phyloP scores from a whole-genome alignment of 495 filamentous ascomycete genomes.

The Cryomyces minteri region DNA sequence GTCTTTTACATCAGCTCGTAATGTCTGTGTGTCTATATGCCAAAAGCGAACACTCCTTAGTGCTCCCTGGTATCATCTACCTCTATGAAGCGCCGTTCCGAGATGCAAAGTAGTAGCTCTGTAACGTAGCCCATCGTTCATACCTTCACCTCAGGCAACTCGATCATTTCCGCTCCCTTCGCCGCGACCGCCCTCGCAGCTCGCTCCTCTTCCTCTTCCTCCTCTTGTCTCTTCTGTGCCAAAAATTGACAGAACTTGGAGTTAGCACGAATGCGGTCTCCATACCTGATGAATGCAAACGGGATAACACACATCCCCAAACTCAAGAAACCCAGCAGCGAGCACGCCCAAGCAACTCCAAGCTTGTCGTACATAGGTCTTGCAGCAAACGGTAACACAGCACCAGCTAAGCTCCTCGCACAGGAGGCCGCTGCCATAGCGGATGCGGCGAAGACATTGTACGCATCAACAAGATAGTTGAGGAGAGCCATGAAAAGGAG shows the following conservation, averaged over 20 bases:
- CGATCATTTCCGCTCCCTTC: too few relatives aligned
- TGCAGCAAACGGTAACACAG: slow-evolving; percentile 31
- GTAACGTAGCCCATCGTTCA: too few relatives aligned
- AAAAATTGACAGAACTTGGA: slow-evolving; percentile 24
- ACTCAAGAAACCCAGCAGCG: slow-evolving; percentile 19
- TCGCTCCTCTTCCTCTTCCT: slow-evolving; percentile 7
- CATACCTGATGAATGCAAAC: slow-evolving; percentile 21
- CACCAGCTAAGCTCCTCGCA: slow-evolving; percentile 41
- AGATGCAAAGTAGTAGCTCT: too few relatives aligned
- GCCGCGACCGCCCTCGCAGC: too few relatives aligned
- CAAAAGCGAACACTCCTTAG: too few relatives aligned
- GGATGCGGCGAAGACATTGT: slow-evolving; percentile 51
- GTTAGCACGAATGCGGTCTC: slow-evolving; percentile 15
- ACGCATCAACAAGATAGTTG: slow-evolving; percentile 65
- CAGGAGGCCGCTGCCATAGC: slow-evolving; percentile 48
- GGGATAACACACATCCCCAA: slow-evolving; percentile 19
- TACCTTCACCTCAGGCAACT: too few relatives aligned
- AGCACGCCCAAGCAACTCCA: slow-evolving; percentile 22
- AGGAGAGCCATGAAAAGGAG: slow-evolving; percentile 48
- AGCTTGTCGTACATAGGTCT: slow-evolving; percentile 21
- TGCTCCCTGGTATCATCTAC: too few relatives aligned
- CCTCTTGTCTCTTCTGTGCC: slow-evolving; percentile 12
- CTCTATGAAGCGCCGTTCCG: too few relatives aligned
- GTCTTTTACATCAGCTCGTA: too few relatives aligned
- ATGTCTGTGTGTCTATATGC: too few relatives aligned